phyloP scores from a whole-genome alignment of 108 stramenopile genomes.

The Conticribra weissflogii region DNA sequence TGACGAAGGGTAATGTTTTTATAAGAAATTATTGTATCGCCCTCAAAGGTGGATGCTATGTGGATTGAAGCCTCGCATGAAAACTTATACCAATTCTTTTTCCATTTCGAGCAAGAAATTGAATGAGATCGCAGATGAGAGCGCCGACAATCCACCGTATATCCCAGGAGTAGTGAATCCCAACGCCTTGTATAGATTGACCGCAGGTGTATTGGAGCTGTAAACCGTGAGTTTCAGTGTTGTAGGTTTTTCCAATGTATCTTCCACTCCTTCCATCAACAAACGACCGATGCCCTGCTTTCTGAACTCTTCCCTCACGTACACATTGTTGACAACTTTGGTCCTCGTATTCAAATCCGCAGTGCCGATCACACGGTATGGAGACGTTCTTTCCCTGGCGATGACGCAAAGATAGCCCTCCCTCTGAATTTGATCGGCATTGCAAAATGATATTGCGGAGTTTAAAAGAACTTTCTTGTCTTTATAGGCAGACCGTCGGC shows the following conservation, averaged over 20 bases:
- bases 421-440: conserved; percentile 44
- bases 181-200: conserved; percentile 31
- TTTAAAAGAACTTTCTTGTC: conserved; percentile 17
- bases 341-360: conserved; percentile 35
- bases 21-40: too few species aligned
- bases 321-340: conserved; percentile 42
- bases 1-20: too few species aligned
- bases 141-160: conserved; percentile 22
- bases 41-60: too few species aligned
- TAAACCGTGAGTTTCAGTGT: conserved; percentile 38
- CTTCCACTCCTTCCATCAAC: conserved; percentile 46
- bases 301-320: conserved; percentile 31
- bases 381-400: conserved; percentile 13
- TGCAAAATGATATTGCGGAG: conserved; percentile 45
- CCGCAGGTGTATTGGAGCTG: conserved; percentile 40
- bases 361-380: conserved; percentile 27
- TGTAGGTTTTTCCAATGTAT: conserved; percentile 4
- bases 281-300: conserved; percentile 39
- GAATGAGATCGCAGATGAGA: conserved; percentile 28
- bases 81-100: conserved; percentile 21
- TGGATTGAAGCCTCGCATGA: too few species aligned
- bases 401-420: conserved; percentile 34
- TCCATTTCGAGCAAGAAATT: conserved; percentile 52
- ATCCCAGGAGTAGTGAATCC: conserved; percentile 42
- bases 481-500: conserved; percentile 33